Evolutionary conservation across 441 rosid species (phyloP).

Genomic region (Mallotus repandus): DNA sequence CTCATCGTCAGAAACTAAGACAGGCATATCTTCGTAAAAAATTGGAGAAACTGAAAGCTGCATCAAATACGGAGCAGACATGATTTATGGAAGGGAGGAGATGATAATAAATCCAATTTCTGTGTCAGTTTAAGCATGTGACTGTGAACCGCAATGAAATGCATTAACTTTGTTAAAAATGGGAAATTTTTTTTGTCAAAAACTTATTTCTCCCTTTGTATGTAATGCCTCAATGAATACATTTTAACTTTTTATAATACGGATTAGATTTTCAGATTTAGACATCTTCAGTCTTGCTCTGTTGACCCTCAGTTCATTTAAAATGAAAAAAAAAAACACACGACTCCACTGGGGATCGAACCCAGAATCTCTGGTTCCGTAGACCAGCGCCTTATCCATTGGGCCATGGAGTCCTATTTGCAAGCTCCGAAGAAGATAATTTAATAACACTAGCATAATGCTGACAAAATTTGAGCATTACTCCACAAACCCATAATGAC

Average conservation of each 20-base stretch:
- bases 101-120: background rate
- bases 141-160: background rate
- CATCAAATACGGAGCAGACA: constrained; percentile 33
- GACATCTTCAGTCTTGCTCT: background rate
- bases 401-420: constrained; percentile 66
- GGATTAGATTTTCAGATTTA: background rate
- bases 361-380: constrained; percentile 99
- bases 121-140: background rate
- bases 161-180: background rate
- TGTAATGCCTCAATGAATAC: background rate
- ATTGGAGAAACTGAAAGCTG: constrained; percentile 77
- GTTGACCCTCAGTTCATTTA: background rate
- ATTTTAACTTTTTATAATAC: background rate
- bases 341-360: constrained; percentile 97
- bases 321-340: too few relatives aligned
- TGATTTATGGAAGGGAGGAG: constrained; percentile 19
- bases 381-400: constrained; percentile 99
- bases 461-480: too few relatives aligned
- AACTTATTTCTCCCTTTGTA: background rate
- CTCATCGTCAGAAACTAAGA: constrained; percentile 74
- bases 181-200: background rate
- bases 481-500: too few relatives aligned
- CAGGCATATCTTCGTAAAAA: constrained; percentile 80
- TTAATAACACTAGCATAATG: too few relatives aligned
- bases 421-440: too few relatives aligned